Percentiles rank a stretch among this genome's conserved stretches.
These are phyloP conservation scores for Penicillium chermesinum DNA, from an alignment of 495 filamentous ascomycete genomes.

Conservation along the genomic window DNA sequence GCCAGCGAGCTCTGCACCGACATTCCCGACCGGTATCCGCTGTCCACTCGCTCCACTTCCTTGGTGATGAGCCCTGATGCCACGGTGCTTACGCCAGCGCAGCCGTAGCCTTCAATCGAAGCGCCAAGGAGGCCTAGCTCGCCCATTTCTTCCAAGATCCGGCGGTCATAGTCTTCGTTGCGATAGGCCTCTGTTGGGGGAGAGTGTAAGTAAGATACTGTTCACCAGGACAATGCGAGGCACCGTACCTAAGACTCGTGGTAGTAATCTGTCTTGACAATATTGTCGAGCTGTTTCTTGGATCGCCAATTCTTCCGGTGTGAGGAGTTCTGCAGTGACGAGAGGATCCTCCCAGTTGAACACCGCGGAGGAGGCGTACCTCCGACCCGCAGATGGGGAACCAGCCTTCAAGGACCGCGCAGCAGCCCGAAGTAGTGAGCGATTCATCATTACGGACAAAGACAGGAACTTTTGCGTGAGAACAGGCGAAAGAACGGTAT, in stretches of 20 bases:
- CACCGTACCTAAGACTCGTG: conserved; percentile 73
- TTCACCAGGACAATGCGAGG: not conserved
- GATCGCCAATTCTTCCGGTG: conserved; percentile 86
- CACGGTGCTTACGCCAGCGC: conserved; percentile 89
- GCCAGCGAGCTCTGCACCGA: conserved; percentile 91
- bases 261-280: conserved; percentile 82
- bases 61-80: conserved; percentile 90
- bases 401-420: conserved; percentile 30
- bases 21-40: conserved; percentile 92
- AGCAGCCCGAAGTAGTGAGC: conserved; percentile 33
- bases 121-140: conserved; percentile 87
- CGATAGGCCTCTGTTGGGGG: conserved; percentile 76
- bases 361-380: conserved; percentile 48
- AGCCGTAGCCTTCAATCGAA: conserved; percentile 87
- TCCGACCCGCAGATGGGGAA: conserved; percentile 21
- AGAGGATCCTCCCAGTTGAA: conserved; percentile 96
- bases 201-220: not conserved
- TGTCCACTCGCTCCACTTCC: conserved; percentile 94
- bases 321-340: conserved; percentile 63
- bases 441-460: conserved; percentile 28
- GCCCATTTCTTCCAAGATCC: conserved; percentile 92
- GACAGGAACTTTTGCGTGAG: not conserved
- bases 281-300: conserved; percentile 84
- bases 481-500: conserved; percentile 3
- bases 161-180: conserved; percentile 84